Evolutionary conservation across 768 basidiomycete species (phyloP), one percentile per base, ranked within the genome.

Genomic region (Rhodotorula taiwanensis): DNA sequence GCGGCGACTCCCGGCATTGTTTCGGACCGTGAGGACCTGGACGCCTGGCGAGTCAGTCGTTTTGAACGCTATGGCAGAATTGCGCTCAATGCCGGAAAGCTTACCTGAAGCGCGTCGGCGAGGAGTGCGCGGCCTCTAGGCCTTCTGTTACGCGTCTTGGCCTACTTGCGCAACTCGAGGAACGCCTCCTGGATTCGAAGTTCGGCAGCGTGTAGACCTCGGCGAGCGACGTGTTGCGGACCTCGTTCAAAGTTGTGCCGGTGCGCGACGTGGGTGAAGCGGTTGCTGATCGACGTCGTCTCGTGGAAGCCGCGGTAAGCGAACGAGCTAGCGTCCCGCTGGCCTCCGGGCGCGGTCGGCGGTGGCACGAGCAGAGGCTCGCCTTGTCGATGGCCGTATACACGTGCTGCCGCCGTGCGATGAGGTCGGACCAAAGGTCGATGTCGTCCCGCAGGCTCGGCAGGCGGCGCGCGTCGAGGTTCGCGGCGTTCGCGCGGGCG

Each of bases 171-270:
- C 34, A 99, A 83, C 76, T 99, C 99, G 61, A 99, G 80, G 80
- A 99, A 99, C 1, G 95, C 95, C 75, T 99, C 95, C 5, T 95
- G 94, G 64, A 99, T 99, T 99, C 95, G 76, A 99, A 99, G 75
- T 99, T 99, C 27, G 95, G 95, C 25, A 99, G 80, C 0, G 91
- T 93, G 76, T 99, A 99, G 69, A 99, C 99, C 78, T 92, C 97
- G 76, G 87, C 92, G 72, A 99, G 80, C 3, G 88, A 88, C 9
- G 82, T 88, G 77, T 89, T 90, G 79, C 95, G 98, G 44, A 95
- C 95, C 52, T 99, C 95, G 50, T 93, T 81, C 11, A n/a, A 99
- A 81, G 65, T 93, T 88, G 73, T 99, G 95, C 77, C 97, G 94
- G 61, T 95, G 83, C 27, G 95, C 95, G 58, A 97, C 92, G 77